Evolutionary conservation across 306 rosid species (phyloP), one percentile per base, ranked within the genome.

Genomic region (Fagus crenata): DNA sequence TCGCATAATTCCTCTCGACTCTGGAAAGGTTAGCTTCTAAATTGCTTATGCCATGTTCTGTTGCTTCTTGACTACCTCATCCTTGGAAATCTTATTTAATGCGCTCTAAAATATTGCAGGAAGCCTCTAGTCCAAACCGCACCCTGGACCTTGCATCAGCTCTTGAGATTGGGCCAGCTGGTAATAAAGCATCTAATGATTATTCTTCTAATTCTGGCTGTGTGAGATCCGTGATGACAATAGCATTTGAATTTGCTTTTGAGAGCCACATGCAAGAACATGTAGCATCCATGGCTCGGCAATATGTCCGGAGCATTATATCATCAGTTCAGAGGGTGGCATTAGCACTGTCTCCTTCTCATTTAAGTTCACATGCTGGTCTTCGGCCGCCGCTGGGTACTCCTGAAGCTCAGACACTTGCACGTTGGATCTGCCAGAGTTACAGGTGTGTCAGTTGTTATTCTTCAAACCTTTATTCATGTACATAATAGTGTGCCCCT

Each of bases 271-370:
- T 96, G 99, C 99, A 93, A 84, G 99, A 96, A 51, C 96, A 96
- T 82, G 99, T 93, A 31, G 99, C 98, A 18, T 86, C 97, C 65
- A 93, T 96, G 99, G 99, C 99, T 72, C 93, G 99, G 0, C 99
- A 96, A 76, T 96, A 92, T 80, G 93, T 96, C 71, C 94, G 99
- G 75, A 96, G 98, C 90, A 93, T 96, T 78, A 93, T 96, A 85
- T 93, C 98, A n/a, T 96, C 99, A 1, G 99, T 96, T 69, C 99
- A 96, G 77, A 87, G 99, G 90, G 99, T 96, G 59, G 99, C 98
- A 18, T 78, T 96, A 77, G 99, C 99, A 22, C 94, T 96, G 60
- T 93, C 99, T 76, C 99, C 99, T 74, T 90, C 97, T 54, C 90
- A 92, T 87, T 77, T 96, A 81, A 89, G 90, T 79, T 87, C 99